Evolutionary conservation across 2,329 filamentous ascomycete species (phyloP).

Genomic region (Allantophomopsis lycopodina): DNA sequence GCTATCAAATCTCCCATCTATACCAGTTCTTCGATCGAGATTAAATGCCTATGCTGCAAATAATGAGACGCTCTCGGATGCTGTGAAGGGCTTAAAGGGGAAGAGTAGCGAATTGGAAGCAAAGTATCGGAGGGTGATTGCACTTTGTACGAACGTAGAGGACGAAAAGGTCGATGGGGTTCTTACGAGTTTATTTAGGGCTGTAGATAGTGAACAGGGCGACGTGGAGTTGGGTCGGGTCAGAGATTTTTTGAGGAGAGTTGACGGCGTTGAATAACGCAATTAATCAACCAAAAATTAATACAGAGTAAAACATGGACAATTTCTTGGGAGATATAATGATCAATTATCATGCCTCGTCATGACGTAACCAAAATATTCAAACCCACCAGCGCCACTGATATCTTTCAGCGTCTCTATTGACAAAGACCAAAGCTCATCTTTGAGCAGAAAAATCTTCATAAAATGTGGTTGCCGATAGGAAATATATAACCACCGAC

Average conservation of each 20-base stretch:
- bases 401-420: conserved; percentile 25
- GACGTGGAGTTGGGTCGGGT: conserved; percentile 67
- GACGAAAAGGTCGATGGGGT: conserved; percentile 61
- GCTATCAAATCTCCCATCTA: conserved; percentile 33
- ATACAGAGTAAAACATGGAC: too few relatives aligned
- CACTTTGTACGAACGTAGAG: conserved; percentile 68
- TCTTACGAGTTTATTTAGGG: conserved; percentile 66
- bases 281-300: not conserved
- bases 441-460: conserved; percentile 27
- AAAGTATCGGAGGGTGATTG: conserved; percentile 80
- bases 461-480: conserved; percentile 42
- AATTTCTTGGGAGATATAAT: too few relatives aligned
- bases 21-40: conserved; percentile 48
- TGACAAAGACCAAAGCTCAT: conserved; percentile 28
- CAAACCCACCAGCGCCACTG: conserved; percentile 27
- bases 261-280: conserved; percentile 35
- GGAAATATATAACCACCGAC: conserved; percentile 36
- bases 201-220: conserved; percentile 75
- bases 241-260: conserved; percentile 64
- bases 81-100: conserved; percentile 59
- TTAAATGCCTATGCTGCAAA: conserved; percentile 58
- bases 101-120: conserved; percentile 74
- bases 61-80: conserved; percentile 51
- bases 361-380: conserved; percentile 32
- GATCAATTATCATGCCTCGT: conserved; percentile 5